Base-by-base conservation (phyloP, 805 yeast genomes). In the Candida nonsorbophila region DNA sequence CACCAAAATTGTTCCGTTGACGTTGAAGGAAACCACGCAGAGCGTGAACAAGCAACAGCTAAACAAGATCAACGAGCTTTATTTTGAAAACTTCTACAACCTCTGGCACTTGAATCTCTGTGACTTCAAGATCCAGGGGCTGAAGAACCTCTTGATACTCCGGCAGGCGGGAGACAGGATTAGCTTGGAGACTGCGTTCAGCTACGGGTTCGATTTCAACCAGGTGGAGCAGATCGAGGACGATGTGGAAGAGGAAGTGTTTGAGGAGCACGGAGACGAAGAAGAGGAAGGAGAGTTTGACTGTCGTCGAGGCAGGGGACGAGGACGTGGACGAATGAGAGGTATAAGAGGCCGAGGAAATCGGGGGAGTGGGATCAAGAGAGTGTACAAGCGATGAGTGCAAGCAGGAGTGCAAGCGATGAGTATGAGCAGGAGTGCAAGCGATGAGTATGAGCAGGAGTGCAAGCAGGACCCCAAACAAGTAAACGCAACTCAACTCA, bases 51-150 rank as follows among this genome's bases (percentile, higher is more conserved):
- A 33, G 19, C 27, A 28, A 25, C 24, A 29, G 7, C 25, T 33
- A 19, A 25, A 29, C n/a, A 63, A 61, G 34, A 64, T 74, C 32
- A 78, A 77, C 48, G 85, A 80, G 44, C 55, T 69, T 22, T 74
- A 77, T 41, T 74, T 76, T 47, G 62, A 72, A 10, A 75, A 86
- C 1, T 81, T 77, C 53, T 79, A 77, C 45, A 77, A 78, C 44
- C 65, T 79, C 33, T 83, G 94, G 94, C 85, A 83, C 51, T 78
- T 77, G 51, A 80, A 80, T 43, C 57, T 83, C 25, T 74, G 86
- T 43, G 90, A 82, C 47, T 67, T 47, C 27, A 29, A 39, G 4
- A 36, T 47, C 25, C 33, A 35, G 8, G 32, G 39, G 22, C 33
- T 32, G 17, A 30, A 17, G 28, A 47, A 27, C 41, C 36, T 62